phyloP scores from a whole-genome alignment of 805 yeast species.

The Saturnispora mendoncae region DNA sequence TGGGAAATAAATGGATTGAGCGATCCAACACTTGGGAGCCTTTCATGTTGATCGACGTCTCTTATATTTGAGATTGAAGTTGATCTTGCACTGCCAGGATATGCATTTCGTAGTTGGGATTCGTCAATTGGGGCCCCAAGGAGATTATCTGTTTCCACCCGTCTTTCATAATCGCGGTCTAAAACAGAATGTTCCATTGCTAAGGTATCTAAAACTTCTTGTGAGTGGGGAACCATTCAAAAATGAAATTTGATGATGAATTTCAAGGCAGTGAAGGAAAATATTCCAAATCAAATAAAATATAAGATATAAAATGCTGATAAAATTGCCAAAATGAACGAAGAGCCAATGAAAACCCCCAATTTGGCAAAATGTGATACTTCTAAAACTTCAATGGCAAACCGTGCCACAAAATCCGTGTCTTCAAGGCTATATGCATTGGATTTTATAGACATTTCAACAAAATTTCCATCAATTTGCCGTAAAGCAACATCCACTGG shows the following conservation, averaged over 20 bases:
- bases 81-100: constrained; percentile 8
- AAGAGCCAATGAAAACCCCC: neutral
- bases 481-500: constrained; percentile 15
- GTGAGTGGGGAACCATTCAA: neutral
- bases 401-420: neutral
- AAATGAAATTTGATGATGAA: too few relatives aligned
- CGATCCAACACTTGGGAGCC: constrained; percentile 6
- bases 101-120: neutral
- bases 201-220: neutral
- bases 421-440: neutral
- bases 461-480: neutral
- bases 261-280: constrained; percentile 7
- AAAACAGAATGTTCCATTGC: constrained; percentile 1
- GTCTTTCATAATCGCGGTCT: neutral
- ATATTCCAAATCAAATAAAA: neutral
- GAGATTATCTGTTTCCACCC: constrained; percentile 3
- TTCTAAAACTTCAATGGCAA: neutral
- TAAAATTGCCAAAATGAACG: neutral
- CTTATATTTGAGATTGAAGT: constrained; percentile 4
- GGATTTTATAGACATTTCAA: neutral
- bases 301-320: neutral
- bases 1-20: constrained; percentile 4
- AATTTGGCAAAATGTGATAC: neutral
- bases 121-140: neutral
- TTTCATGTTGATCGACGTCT: constrained; percentile 2